Evolutionary conservation across 345 rosid species (phyloP).

Genomic region (Lepidium sativum): DNA sequence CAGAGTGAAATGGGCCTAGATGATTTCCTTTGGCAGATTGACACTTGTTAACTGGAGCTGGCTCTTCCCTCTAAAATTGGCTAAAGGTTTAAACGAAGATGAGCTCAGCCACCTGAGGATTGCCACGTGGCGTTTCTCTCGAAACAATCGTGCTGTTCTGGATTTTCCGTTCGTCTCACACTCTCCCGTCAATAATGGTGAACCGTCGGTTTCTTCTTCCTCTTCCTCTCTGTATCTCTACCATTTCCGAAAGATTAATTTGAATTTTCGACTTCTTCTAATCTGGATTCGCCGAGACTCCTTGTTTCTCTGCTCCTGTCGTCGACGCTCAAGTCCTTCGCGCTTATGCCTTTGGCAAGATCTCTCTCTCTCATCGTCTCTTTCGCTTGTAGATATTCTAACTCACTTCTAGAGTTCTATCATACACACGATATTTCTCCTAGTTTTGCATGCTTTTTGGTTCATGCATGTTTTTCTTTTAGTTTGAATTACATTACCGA

Average conservation of each 20-base stretch:
- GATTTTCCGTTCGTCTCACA: conserved; percentile 6
- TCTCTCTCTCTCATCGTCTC: conserved; percentile 1
- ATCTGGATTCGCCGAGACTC: not conserved
- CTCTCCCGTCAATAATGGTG: conserved; percentile 26
- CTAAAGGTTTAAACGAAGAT: conserved; percentile 1
- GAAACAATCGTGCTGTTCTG: conserved; percentile 4
- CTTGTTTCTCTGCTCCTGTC: conserved; percentile 4
- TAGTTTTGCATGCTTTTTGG: not conserved
- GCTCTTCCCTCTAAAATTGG: conserved; percentile 14
- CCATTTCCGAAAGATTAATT: not conserved
- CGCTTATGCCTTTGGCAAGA: conserved; percentile 13
- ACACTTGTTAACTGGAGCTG: not conserved
- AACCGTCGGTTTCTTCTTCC: conserved; percentile 16
- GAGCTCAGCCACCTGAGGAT: not conserved
- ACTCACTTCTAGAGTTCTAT: not conserved
- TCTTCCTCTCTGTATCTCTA: conserved; percentile 8
- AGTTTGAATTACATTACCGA: not conserved
- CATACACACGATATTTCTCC: not conserved
- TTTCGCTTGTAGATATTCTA: not conserved
- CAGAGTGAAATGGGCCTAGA: not conserved
- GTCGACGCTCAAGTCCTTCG: not conserved
- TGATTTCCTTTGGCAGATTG: not conserved
- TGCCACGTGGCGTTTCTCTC: conserved; percentile 6
- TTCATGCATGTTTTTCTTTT: not conserved
- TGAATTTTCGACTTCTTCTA: not conserved